Conservation (phyloP, 768 basidiomycete genomes). For the Cystobasidium onofrii region DNA sequence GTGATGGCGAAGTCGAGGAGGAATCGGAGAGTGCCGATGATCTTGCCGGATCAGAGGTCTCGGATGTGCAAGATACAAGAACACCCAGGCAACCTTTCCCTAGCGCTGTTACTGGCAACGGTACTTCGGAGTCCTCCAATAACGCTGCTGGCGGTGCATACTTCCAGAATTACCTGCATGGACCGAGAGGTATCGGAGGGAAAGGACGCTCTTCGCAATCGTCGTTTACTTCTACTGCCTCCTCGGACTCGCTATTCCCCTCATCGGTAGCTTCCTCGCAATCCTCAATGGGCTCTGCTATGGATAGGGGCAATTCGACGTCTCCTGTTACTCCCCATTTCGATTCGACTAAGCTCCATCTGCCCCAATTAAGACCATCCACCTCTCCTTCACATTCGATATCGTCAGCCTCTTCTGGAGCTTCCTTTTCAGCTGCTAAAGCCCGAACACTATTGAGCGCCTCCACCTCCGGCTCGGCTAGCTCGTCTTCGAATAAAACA, state of each 20-base stretch:
- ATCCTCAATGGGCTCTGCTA: not conserved
- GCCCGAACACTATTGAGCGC: not conserved
- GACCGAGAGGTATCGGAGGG: not conserved
- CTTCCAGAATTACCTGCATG: not conserved
- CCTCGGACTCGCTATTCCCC: constrained; percentile 20
- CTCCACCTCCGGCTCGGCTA: not conserved
- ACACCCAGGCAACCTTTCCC: constrained; percentile 1
- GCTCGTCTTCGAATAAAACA: not conserved
- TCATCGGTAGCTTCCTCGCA: constrained; percentile 14
- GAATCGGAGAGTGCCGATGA: not conserved
- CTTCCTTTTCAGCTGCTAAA: not conserved
- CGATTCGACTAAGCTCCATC: not conserved
- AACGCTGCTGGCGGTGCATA: not conserved
- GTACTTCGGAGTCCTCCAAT: not conserved
- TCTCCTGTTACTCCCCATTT: not conserved
- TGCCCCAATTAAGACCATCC: not conserved
- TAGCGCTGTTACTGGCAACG: not conserved
- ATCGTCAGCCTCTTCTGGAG: not conserved
- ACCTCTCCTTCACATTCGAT: not conserved
- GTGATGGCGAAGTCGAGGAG: constrained; percentile 44
- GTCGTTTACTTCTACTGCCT: constrained; percentile 13
- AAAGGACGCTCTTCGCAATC: constrained; percentile 22
- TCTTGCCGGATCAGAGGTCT: not conserved
- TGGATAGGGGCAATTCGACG: not conserved
- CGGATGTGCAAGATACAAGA: constrained; percentile 1